phyloP scores from a whole-genome alignment of 352 stramenopile species.

The Peronospora destructor region DNA sequence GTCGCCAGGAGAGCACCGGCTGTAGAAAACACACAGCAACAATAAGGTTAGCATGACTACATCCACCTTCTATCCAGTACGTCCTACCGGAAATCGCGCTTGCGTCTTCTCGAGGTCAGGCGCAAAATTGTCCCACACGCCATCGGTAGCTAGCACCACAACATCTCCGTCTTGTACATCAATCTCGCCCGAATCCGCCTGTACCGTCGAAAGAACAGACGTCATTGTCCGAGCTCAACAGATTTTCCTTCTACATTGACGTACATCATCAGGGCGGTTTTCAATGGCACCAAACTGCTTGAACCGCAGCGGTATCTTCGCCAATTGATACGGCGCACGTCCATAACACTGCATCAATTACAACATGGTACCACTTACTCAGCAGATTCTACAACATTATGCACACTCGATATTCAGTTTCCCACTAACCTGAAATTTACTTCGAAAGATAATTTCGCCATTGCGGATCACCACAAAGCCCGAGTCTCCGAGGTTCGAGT shows the following conservation, averaged over 20 bases:
- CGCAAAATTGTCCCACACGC: slow-evolving; percentile 79
- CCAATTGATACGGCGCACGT: slow-evolving; percentile 66
- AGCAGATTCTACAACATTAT: background rate
- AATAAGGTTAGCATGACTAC: slow-evolving; percentile 6
- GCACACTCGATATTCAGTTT: background rate
- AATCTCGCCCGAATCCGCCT: slow-evolving; percentile 67
- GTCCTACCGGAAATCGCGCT: slow-evolving; percentile 50
- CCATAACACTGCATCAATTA: slow-evolving; percentile 46
- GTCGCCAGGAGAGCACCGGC: slow-evolving; percentile 54
- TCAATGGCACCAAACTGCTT: slow-evolving; percentile 75
- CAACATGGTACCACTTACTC: background rate
- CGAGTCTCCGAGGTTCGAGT: slow-evolving; percentile 75
- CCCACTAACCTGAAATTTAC: slow-evolving; percentile 52
- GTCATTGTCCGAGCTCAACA: background rate
- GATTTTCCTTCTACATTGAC: slow-evolving; percentile 4
- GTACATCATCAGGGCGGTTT: slow-evolving; percentile 63
- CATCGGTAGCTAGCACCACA: slow-evolving; percentile 73
- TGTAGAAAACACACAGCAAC: slow-evolving; percentile 14
- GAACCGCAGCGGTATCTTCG: slow-evolving; percentile 67
- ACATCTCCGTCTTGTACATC: slow-evolving; percentile 69
- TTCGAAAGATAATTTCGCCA: slow-evolving; percentile 57
- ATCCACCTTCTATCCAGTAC: background rate
- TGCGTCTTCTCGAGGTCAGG: slow-evolving; percentile 40
- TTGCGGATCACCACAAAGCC: slow-evolving; percentile 68
- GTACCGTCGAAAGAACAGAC: background rate